phyloP scores from a whole-genome alignment of 129 eudicot species.

The Escallonia rubra region DNA sequence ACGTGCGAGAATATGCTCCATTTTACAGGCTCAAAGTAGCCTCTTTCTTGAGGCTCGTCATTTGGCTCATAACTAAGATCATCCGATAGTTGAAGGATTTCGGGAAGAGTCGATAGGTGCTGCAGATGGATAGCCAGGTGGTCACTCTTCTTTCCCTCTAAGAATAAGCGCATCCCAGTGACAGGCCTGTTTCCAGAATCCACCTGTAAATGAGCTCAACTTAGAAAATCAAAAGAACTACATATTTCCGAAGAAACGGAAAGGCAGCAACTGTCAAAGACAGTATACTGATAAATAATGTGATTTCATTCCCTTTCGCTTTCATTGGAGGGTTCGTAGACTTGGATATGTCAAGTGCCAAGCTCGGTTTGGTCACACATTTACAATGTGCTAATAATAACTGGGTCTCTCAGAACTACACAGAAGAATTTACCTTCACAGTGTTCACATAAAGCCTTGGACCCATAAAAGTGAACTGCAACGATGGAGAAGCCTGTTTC shows the following conservation, averaged over 20 bases:
- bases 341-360: too few relatives aligned
- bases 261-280: too few relatives aligned
- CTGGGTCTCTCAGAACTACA: too few relatives aligned
- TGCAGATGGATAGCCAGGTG: constrained; percentile 92
- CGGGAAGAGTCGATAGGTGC: constrained; percentile 78
- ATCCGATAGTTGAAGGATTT: constrained; percentile 53
- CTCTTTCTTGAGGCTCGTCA: constrained; percentile 50
- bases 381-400: too few relatives aligned
- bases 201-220: constrained; percentile 41
- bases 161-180: constrained; percentile 81
- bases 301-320: too few relatives aligned
- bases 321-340: too few relatives aligned
- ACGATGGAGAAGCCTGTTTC: constrained; percentile 71
- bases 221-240: too few relatives aligned
- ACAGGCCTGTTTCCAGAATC: constrained; percentile 82
- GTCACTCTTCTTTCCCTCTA: constrained; percentile 88
- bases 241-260: too few relatives aligned
- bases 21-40: constrained; percentile 73
- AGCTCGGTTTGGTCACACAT: too few relatives aligned
- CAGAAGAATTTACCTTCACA: constrained; percentile 48
- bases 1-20: constrained; percentile 96
- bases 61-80: constrained; percentile 49
- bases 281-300: too few relatives aligned
- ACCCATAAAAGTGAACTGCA: constrained; percentile 81
- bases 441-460: constrained; percentile 86